phyloP scores from a whole-genome alignment of 176 grass and related monocot genomes.

The Phragmites australis region DNA sequence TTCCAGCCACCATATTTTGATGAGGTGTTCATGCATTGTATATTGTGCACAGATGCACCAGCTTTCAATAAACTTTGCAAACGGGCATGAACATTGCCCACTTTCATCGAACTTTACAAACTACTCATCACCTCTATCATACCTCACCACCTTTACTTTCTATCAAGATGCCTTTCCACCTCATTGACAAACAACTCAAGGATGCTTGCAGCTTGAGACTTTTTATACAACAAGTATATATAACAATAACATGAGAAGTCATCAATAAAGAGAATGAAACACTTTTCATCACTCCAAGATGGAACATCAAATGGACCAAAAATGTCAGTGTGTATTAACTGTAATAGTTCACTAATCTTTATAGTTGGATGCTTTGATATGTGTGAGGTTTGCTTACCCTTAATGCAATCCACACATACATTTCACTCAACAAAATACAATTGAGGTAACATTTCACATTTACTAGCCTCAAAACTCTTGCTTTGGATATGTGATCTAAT shows the following conservation, averaged over 20 bases:
- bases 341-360: too few species aligned
- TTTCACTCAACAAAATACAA: slow-evolving; percentile 29
- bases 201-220: too few species aligned
- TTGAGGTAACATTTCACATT: slow-evolving; percentile 5
- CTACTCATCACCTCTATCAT: slow-evolving; percentile 22
- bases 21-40: slow-evolving; percentile 6
- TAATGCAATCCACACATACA: slow-evolving; percentile 26
- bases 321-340: slow-evolving; percentile 30
- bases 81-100: slow-evolving; percentile 14
- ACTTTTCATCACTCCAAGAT: neutral
- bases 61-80: slow-evolving; percentile 36
- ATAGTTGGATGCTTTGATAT: slow-evolving; percentile 19
- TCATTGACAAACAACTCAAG: too few species aligned
- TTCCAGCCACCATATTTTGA: slow-evolving; percentile 21
- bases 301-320: slow-evolving; percentile 21
- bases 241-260: too few species aligned
- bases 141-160: slow-evolving; percentile 36
- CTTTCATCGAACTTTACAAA: slow-evolving; percentile 12
- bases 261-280: too few species aligned
- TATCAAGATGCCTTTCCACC: slow-evolving; percentile 35
- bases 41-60: slow-evolving; percentile 8
- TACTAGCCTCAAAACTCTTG: slow-evolving; percentile 29
- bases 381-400: slow-evolving; percentile 17
- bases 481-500: slow-evolving; percentile 31
- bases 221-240: too few species aligned